Base-by-base conservation (phyloP, 805 yeast species). In the Spathaspora girioi region DNA sequence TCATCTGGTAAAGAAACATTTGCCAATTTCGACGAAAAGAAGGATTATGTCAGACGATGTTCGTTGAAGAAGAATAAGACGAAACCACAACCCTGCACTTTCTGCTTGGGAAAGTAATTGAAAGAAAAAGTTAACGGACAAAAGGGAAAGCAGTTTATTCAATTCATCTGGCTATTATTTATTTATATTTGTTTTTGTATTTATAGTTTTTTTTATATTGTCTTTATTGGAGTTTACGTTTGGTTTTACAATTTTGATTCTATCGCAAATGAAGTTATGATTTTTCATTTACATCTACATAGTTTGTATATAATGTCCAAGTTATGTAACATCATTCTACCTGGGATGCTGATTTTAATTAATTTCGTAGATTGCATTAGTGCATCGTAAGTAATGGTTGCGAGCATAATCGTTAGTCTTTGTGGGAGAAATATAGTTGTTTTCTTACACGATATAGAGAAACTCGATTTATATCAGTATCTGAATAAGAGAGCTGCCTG, bases 11-110 rank as follows among this genome's bases (percentile, higher is more conserved):
- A 41, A 15, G 46, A 26, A 8, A 5, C 47, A 12, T 70, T 70
- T 55, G 60, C 65, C 44, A 67, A 70, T 54, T 74, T 74, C 58
- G 79, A 74, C 55, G 79, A 74, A 54, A 74, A 74, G 66, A 73
- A 73, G 58, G 79, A 74, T 55, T 74, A 74, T 57, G 67, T 59
- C n/a, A 68, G 68, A 52, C 63, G 79, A 50, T 74, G 77, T 59
- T 64, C 67, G 45, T 44, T 63, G 54, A 71, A 66, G 57, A 56
- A 60, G 43, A 50, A 50, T 56, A 50, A 31, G 60, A 46, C 57
- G 55, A 55, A 58, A 46, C 68, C 73, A 56, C 31, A 62, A 54
- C 67, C 76, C 20, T 69, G 73, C 31, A 65, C 70, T 45, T 71
- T 74, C 57, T 72, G 77, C 55, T 63, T 74, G 60, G 73, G 75